Evolutionary conservation across 2,329 filamentous ascomycete genomes (phyloP).

Genomic region (Pyricularia pennisetigena): DNA sequence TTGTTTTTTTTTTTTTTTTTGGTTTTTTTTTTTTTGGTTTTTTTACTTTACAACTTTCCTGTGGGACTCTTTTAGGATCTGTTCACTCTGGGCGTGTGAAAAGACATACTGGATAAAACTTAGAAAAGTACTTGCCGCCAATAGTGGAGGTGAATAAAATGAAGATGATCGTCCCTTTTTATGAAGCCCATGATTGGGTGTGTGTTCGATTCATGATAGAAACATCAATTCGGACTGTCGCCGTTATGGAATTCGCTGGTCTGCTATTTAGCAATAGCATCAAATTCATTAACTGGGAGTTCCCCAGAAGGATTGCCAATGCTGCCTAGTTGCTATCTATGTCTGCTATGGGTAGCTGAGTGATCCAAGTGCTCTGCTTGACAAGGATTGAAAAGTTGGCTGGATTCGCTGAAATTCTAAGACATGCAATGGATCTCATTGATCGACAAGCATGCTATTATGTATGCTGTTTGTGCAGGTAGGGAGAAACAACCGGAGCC

Average conservation of each 20-base stretch:
- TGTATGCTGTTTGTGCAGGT: no score
- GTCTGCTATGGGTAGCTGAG: background rate
- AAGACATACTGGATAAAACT: background rate
- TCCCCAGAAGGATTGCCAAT: background rate
- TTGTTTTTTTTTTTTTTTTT: no score
- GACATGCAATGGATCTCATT: no score
- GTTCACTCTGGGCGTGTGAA: background rate
- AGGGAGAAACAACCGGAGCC: background rate
- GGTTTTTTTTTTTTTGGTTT: no score
- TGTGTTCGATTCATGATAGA: background rate
- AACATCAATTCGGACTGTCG: background rate
- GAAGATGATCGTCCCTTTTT: background rate
- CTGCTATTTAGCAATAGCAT: background rate
- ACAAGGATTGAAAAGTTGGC: background rate
- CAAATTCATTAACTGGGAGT: background rate
- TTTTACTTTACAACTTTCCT: background rate
- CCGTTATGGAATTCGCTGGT: background rate
- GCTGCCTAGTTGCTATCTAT: background rate
- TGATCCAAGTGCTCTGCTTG: background rate
- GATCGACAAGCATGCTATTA: no score
- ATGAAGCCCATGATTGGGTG: background rate
- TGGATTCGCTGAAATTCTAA: no score
- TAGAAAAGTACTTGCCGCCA: no score
- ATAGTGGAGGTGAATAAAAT: background rate
- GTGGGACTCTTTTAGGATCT: background rate